Conservation (phyloP, 768 basidiomycete genomes). For the Gloeophyllum trabeum region DNA sequence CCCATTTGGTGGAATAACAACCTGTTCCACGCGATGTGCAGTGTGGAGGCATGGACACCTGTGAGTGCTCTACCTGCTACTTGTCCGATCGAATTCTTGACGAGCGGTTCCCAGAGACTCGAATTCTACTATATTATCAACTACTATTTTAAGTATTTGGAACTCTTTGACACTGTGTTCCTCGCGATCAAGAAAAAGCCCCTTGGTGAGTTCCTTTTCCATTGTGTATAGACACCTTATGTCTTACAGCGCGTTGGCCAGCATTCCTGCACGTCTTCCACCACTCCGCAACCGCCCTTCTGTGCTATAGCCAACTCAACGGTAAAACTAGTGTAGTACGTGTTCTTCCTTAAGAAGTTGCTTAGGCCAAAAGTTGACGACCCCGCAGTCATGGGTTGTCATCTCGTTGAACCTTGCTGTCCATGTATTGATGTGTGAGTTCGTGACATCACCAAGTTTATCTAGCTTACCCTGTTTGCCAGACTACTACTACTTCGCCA, state of each 20-base stretch:
- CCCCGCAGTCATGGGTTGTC: conserved; percentile 85
- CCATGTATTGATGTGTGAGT: conserved; percentile 95
- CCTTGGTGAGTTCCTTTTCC: conserved; percentile 46
- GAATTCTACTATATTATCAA: conserved; percentile 99
- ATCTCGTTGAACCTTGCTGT: conserved; percentile 86
- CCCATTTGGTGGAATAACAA: conserved; percentile 70
- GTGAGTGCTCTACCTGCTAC: conserved; percentile 39
- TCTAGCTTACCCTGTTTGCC: conserved; percentile 2
- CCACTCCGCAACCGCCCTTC: conserved; percentile 92
- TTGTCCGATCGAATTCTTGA: neutral
- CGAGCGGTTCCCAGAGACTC: conserved; percentile 43
- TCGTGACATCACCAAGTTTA: neutral
- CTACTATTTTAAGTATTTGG: conserved; percentile 97
- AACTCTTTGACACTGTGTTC: conserved; percentile 95
- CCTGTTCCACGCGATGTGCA: conserved; percentile 70
- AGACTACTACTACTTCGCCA: conserved; percentile 99
- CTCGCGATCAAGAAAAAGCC: conserved; percentile 98
- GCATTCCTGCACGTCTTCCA: conserved; percentile 99
- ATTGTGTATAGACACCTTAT: conserved; percentile 6
- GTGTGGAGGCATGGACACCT: conserved; percentile 70
- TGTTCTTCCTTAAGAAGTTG: conserved; percentile 7
- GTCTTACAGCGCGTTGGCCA: conserved; percentile 17
- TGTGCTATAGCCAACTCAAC: conserved; percentile 91
- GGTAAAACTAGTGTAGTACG: conserved; percentile 89
- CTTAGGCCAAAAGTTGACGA: neutral